These are phyloP conservation scores for Termitomyces sp. DNA, from an alignment of 768 basidiomycete species.

Conservation along the genomic window DNA sequence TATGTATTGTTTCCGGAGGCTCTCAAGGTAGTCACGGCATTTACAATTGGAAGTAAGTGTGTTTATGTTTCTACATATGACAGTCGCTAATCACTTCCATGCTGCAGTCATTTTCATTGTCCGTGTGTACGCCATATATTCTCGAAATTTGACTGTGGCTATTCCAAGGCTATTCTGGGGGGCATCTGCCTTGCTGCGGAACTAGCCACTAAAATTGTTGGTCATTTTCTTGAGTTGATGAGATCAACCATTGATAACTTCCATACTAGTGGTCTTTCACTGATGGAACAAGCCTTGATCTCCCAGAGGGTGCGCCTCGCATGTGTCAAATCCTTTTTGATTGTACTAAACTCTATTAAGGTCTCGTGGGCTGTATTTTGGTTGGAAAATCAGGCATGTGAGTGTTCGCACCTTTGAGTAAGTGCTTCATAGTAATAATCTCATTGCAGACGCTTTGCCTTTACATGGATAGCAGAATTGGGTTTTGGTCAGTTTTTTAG, in stretches of 20 bases:
- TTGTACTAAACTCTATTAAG: conserved; percentile 16
- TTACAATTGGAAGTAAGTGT: background rate
- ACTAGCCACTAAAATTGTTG: conserved; percentile 29
- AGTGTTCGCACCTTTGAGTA: conserved; percentile 10
- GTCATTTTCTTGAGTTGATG: conserved; percentile 9
- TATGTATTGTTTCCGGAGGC: background rate
- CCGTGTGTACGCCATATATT: conserved; percentile 26
- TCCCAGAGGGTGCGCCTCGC: conserved; percentile 26
- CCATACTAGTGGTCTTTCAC: conserved; percentile 34
- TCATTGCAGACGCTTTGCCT: conserved; percentile 30
- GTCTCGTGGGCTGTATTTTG: conserved; percentile 35
- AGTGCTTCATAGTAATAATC: conserved; percentile 4
- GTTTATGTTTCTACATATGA: background rate
- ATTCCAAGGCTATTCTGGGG: no score
- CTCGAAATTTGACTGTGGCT: conserved; percentile 19
- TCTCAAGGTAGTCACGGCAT: background rate
- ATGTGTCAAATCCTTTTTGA: background rate
- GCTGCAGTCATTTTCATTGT: conserved; percentile 7
- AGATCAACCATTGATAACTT: background rate
- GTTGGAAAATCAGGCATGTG: conserved; percentile 22
- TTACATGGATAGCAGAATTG: conserved; percentile 37
- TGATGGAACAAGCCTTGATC: conserved; percentile 29
- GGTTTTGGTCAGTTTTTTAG: conserved; percentile 29
- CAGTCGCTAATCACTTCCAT: background rate
- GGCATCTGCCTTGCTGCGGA: conserved; percentile 17